These are phyloP conservation scores for Backusella westeae DNA, from an alignment of 192 early-diverging fungal species.

Conservation along the genomic window DNA sequence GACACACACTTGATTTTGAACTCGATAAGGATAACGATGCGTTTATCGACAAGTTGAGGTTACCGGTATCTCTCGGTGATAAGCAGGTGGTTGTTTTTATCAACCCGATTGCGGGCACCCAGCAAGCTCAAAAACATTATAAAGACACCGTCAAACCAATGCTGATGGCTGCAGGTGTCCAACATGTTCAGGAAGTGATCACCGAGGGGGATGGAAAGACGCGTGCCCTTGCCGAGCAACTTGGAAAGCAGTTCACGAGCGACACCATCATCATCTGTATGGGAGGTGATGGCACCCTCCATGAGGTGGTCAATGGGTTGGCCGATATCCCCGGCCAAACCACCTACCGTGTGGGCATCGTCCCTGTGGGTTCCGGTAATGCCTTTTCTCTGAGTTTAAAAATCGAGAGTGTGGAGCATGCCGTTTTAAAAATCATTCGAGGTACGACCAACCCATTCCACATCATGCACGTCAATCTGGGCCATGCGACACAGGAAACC, in stretches of 20 bases:
- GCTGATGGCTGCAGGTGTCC: conserved; percentile 25
- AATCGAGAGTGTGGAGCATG: conserved; percentile 36
- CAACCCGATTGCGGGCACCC: conserved; percentile 38
- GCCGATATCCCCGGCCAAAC: conserved; percentile 22
- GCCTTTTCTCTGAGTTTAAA: conserved; percentile 42
- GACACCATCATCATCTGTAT: conserved; percentile 40
- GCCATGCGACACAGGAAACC: neutral
- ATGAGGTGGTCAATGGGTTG: conserved; percentile 50
- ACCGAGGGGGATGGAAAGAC: conserved; percentile 20
- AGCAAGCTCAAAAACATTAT: conserved; percentile 26
- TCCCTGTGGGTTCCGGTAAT: conserved; percentile 50
- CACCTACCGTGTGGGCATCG: conserved; percentile 31
- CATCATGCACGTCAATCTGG: conserved; percentile 36
- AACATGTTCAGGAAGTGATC: conserved; percentile 20
- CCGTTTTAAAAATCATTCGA: conserved; percentile 32
- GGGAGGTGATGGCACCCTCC: conserved; percentile 50
- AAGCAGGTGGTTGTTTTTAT: conserved; percentile 33
- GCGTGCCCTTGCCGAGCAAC: conserved; percentile 28
- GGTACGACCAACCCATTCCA: conserved; percentile 30
- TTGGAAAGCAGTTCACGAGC: conserved; percentile 24
- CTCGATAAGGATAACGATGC: neutral
- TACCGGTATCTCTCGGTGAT: neutral
- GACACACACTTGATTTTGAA: neutral
- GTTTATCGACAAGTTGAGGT: neutral
- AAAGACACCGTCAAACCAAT: conserved; percentile 39